A percentile compares a stretch with the other conserved stretches of the same genome.
Conservation (phyloP, 2,329 filamentous ascomycete genomes). For the Calonectria naviculata region DNA sequence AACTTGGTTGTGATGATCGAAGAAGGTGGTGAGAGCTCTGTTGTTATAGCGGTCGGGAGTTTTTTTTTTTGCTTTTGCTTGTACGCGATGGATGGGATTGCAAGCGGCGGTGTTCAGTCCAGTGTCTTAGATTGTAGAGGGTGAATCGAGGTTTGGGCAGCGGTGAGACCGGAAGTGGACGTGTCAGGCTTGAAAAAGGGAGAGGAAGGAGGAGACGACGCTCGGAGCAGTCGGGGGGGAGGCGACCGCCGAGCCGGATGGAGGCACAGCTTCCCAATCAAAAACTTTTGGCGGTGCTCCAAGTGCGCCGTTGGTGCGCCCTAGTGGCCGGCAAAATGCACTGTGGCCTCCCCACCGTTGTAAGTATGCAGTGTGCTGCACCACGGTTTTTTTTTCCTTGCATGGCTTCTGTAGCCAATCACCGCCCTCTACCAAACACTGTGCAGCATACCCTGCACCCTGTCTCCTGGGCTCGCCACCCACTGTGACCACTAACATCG, state of each 20-base stretch:
- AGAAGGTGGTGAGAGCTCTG: background rate
- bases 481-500: background rate
- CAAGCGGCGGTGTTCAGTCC: background rate
- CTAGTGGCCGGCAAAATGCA: slow-evolving; percentile 10
- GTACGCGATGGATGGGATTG: background rate
- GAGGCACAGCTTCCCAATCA: slow-evolving; percentile 3
- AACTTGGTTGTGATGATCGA: background rate
- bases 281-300: slow-evolving; percentile 5
- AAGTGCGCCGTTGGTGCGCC: slow-evolving; percentile 6
- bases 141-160: slow-evolving; percentile 19
- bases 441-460: slow-evolving; percentile 4
- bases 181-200: slow-evolving; percentile 18
- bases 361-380: background rate
- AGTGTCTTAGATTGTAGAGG: slow-evolving; percentile 17
- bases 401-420: slow-evolving; percentile 1
- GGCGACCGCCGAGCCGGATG: background rate
- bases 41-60: background rate
- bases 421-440: background rate
- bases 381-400: background rate
- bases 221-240: slow-evolving; percentile 20
- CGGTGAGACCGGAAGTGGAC: slow-evolving; percentile 24
- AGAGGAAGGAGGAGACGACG: slow-evolving; percentile 5
- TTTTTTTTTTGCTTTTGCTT: background rate
- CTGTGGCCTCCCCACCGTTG: slow-evolving; percentile 14
- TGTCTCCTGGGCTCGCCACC: background rate